A percentile compares a stretch with the other conserved stretches of the same genome.
phyloP scores from a whole-genome alignment of 352 stramenopile species.

The Phytophthora europaea region DNA sequence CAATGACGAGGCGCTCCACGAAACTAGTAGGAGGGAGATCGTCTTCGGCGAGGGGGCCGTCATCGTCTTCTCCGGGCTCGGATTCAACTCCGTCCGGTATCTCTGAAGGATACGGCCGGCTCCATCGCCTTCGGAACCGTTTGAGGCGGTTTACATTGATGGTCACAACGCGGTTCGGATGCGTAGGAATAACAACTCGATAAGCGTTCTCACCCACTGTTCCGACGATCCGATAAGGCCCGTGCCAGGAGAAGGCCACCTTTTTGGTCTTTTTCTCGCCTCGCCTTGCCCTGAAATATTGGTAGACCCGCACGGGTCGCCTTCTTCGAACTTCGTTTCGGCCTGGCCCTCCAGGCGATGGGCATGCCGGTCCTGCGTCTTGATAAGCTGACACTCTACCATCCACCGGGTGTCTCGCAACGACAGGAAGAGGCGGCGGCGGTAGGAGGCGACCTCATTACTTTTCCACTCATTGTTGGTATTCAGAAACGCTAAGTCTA shows the following conservation, averaged over 20 bases:
- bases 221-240: too few relatives aligned
- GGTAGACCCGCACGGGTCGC: neutral
- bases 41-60: neutral
- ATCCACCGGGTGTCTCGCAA: neutral
- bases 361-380: neutral
- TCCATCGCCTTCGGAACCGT: neutral
- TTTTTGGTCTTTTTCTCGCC: constrained; percentile 11
- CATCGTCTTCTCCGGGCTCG: neutral
- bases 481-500: constrained; percentile 10
- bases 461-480: neutral
- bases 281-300: neutral
- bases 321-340: neutral
- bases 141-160: constrained; percentile 11
- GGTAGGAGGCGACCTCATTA: neutral
- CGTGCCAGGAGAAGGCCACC: neutral
- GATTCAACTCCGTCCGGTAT: neutral
- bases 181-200: neutral
- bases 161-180: neutral
- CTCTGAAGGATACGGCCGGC: neutral
- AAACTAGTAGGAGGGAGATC: neutral
- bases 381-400: constrained; percentile 5
- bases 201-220: too few relatives aligned
- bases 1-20: constrained; percentile 10
- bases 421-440: neutral
- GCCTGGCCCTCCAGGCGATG: neutral